A percentile compares a stretch with the other conserved stretches of the same genome.
Conservation (phyloP, 768 basidiomycete species). For the Tulasnella sp. region DNA sequence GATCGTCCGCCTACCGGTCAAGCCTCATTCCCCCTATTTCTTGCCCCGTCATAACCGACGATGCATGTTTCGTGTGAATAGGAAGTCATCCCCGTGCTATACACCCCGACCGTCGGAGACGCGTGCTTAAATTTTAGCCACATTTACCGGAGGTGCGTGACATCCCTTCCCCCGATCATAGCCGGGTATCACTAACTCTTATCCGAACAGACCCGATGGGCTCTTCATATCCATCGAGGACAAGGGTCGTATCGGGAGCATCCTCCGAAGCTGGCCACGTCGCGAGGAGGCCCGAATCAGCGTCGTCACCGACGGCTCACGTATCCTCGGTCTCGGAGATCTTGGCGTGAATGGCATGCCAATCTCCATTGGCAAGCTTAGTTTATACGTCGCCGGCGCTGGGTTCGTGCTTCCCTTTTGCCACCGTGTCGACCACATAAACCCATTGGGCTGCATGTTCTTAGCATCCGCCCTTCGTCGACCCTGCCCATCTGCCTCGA, state of each 20-base stretch:
- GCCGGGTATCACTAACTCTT: conserved; percentile 1
- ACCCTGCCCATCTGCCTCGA: conserved; percentile 80
- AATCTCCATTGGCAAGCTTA: conserved; percentile 86
- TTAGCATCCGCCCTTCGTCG: conserved; percentile 62
- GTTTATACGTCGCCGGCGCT: conserved; percentile 80
- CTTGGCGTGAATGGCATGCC: conserved; percentile 36
- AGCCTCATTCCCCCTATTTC: no score
- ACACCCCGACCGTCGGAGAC: conserved; percentile 88
- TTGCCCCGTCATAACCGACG: no score
- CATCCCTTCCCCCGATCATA: no score
- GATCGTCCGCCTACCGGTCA: background rate
- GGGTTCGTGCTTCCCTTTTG: conserved; percentile 47
- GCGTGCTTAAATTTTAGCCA: conserved; percentile 78
- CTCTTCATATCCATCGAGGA: conserved; percentile 63
- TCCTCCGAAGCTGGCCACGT: conserved; percentile 64
- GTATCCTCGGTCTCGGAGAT: conserved; percentile 74
- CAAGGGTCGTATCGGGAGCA: conserved; percentile 62
- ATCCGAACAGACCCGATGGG: conserved; percentile 40
- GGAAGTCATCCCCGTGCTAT: conserved; percentile 71
- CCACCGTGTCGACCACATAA: conserved; percentile 3
- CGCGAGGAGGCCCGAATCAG: conserved; percentile 71
- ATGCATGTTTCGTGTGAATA: no score
- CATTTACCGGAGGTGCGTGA: conserved; percentile 49
- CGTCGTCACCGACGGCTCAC: conserved; percentile 84
- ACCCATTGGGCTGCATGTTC: background rate